Percentiles rank a stretch among this genome's conserved stretches.
These are phyloP conservation scores for Ambrosia artemisiifolia DNA, from an alignment of 129 eudicot species.

Conservation along the genomic window DNA sequence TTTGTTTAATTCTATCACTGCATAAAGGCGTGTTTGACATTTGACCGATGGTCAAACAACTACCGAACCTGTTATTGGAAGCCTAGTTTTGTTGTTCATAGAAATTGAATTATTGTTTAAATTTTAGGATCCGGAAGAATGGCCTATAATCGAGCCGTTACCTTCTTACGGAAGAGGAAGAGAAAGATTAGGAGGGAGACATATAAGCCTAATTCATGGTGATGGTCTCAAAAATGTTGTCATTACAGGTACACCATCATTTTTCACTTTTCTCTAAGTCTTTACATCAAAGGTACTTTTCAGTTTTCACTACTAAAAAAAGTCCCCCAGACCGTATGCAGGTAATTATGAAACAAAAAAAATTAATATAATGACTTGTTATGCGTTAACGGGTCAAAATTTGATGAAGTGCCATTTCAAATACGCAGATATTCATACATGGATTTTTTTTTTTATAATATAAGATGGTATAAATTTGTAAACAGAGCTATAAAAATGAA, in stretches of 20 bases:
- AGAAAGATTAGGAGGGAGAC: conserved; percentile 91
- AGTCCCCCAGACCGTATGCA: too few species aligned
- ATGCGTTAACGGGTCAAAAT: background rate
- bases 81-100: background rate
- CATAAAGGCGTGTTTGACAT: conserved; percentile 1
- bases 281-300: conserved; percentile 15
- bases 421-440: too few species aligned
- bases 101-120: conserved; percentile 1
- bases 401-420: background rate
- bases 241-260: conserved; percentile 71
- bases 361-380: background rate
- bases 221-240: conserved; percentile 69
- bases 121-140: conserved; percentile 73
- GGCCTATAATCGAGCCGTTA: conserved; percentile 92
- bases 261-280: background rate
- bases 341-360: too few species aligned
- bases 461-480: too few species aligned
- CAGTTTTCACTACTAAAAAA: background rate
- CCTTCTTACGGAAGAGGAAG: conserved; percentile 99
- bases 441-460: too few species aligned
- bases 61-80: background rate
- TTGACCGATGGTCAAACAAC: background rate
- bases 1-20: background rate
- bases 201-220: conserved; percentile 90
- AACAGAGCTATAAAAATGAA: too few species aligned